Base-by-base conservation (phyloP, 116 monocot species). In the Dioscorea cayenensis region DNA sequence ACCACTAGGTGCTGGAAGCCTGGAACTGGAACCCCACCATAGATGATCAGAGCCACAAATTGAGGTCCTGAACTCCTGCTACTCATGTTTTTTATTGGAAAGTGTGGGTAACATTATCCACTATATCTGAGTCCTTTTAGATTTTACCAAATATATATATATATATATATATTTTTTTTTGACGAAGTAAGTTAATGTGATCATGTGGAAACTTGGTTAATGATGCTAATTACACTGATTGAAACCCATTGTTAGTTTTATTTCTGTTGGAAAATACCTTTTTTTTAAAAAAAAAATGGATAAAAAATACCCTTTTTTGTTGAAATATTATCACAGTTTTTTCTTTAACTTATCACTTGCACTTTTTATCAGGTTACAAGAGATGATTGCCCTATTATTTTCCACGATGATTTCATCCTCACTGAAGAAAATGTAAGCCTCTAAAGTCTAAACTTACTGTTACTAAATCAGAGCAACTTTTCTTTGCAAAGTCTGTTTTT, bases 391-490 rank as follows among this genome's bases (percentile, higher is more conserved):
- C 91, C 94, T 9, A 84, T 95, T 63, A 77, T 95, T 63, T 95
- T 95, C 78, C 94, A 95, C 12, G 94, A 95, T 78, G 64, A 85
- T 52, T 86, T 91, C 63, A 84, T 95, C 75, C 66, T 86, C 66
- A 77, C 86, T 1, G 77, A 86, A 76, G 83, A 95, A 72, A 72
- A 82, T 52, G 94, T 91, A 78, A 94, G 90, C 29, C 28, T 73
- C 19, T 73, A 55, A 55, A 14, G 17, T 14, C 17, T 51, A 17
- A 14, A 14, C 3, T 51, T 51, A 55, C 55, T 19, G 55, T 18
- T 16, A 55, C 14, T 16, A 55, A 32, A 55, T 55, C 17, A 18
- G 5, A 55, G n/a, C 10, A 19, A 2, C 23, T 62, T 23, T 62
- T 22, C 62, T 28, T 21, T 17, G 25, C 25, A 62, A 32, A 32